These are phyloP conservation scores for Zygotorulaspora danielsina DNA, from an alignment of 805 yeast species.

Conservation along the genomic window DNA sequence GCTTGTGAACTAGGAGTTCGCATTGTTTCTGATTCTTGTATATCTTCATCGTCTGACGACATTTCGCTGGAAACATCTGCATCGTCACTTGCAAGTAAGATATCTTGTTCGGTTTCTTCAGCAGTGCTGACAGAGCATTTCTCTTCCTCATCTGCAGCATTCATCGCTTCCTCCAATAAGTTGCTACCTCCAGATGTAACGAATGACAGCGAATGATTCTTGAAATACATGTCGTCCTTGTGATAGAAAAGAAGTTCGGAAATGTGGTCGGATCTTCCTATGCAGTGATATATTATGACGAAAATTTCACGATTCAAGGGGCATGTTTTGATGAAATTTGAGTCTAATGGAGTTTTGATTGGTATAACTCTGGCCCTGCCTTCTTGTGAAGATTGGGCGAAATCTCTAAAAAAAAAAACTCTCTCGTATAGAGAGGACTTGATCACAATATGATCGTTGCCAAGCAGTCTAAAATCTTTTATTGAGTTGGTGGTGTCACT, in stretches of 20 bases:
- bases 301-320: slow-evolving; percentile 12
- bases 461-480: slow-evolving; percentile 16
- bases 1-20: background rate
- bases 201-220: background rate
- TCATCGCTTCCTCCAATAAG: background rate
- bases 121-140: background rate
- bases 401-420: slow-evolving; percentile 14
- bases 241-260: slow-evolving; percentile 14
- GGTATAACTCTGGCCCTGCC: slow-evolving; percentile 1
- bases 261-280: slow-evolving; percentile 9
- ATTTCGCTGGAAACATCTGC: background rate
- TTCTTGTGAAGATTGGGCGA: background rate
- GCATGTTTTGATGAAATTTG: slow-evolving; percentile 7
- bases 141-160: background rate
- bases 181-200: background rate
- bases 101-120: slow-evolving; percentile 1
- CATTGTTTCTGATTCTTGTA: slow-evolving; percentile 3
- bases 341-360: slow-evolving; percentile 8
- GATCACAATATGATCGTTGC: slow-evolving; percentile 15
- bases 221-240: slow-evolving; percentile 4
- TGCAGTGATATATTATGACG: slow-evolving; percentile 10
- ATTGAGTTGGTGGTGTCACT: slow-evolving; percentile 13
- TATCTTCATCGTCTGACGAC: slow-evolving; percentile 1
- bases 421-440: slow-evolving; percentile 7
- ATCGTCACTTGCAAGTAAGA: background rate